Base-by-base conservation (phyloP, 306 rosid genomes). In the Ochetophila trinervis region DNA sequence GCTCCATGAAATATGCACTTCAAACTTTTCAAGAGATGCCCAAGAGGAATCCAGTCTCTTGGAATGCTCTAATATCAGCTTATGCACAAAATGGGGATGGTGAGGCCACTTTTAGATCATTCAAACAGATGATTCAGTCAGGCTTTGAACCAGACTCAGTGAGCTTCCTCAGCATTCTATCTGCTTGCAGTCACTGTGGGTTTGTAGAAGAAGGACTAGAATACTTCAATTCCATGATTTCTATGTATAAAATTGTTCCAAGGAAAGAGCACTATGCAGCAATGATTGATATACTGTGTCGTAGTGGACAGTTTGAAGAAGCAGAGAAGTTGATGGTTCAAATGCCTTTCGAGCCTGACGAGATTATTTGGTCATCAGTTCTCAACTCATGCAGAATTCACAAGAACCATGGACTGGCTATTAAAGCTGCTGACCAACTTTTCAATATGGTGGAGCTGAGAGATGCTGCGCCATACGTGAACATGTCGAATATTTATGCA, bases 111-210 rank as follows among this genome's bases (percentile, higher is more conserved):
- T 72, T 92, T 37, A 61, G 63, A 71, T 84, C 91, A 7, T 87
- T 92, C 64, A 79, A 87, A 54, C 83, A 80, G 65, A 89, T 89
- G 96, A 57, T 84, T 73, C 77, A 42, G 61, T 89, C 93, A 9
- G 96, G 98, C 63, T 66, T 79, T 73, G 84, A 78, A 58, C 96
- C 96, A 65, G 81, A 82, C 83, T 82, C 86, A 6, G 93, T 92
- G n/a, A 85, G 93, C 80, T 88, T 92, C 79, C 90, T 92, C 11
- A 74, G 87, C 22, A 13, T 89, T 72, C 58, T 92, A 57, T 77
- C 86, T 21, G 95, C 96, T 62, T 92, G 96, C 79, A 89, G 98
- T 76, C 98, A 87, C 80, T 77, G 95, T 68, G 90, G 94, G 68
- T 82, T 87, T 67, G 89, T 93, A 68, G 89, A 93, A 36, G 89